These are phyloP conservation scores for Kodamaea fukazawae DNA, from an alignment of 805 yeast species.

Conservation along the genomic window DNA sequence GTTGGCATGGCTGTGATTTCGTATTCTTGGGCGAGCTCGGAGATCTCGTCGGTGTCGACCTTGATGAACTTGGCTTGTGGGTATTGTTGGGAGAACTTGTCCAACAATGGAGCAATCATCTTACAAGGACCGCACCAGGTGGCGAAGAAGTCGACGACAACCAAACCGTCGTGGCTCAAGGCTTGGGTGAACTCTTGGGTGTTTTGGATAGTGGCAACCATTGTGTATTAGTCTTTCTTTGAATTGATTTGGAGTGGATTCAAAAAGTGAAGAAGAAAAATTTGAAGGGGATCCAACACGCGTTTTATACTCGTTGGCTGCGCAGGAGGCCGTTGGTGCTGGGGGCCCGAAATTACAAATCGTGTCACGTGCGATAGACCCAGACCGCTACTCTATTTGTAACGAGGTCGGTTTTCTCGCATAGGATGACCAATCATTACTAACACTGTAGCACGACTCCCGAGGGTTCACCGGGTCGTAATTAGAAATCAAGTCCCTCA, in stretches of 20 bases:
- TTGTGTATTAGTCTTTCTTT: slow-evolving; percentile 17
- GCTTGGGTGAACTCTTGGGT: slow-evolving; percentile 63
- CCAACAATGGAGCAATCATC: slow-evolving; percentile 92
- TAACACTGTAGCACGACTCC: neutral
- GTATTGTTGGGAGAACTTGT: slow-evolving; percentile 71
- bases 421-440: slow-evolving; percentile 1
- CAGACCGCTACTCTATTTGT: neutral
- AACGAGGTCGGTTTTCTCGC: slow-evolving; percentile 1
- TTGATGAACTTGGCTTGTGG: slow-evolving; percentile 73
- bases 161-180: slow-evolving; percentile 62
- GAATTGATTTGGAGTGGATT: too few relatives aligned
- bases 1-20: slow-evolving; percentile 61
- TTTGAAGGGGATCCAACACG: neutral
- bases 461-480: slow-evolving; percentile 4
- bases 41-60: slow-evolving; percentile 86
- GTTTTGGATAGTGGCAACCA: slow-evolving; percentile 36
- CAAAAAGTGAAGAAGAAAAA: neutral
- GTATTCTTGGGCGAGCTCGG: slow-evolving; percentile 68
- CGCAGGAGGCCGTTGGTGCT: neutral
- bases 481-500: neutral
- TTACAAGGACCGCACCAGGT: slow-evolving; percentile 99
- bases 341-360: slow-evolving; percentile 2
- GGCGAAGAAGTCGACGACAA: slow-evolving; percentile 94
- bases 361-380: slow-evolving; percentile 6
- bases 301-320: slow-evolving; percentile 4